Conservation (phyloP, 345 rosid species). For the Arabidopsis thaliana region DNA sequence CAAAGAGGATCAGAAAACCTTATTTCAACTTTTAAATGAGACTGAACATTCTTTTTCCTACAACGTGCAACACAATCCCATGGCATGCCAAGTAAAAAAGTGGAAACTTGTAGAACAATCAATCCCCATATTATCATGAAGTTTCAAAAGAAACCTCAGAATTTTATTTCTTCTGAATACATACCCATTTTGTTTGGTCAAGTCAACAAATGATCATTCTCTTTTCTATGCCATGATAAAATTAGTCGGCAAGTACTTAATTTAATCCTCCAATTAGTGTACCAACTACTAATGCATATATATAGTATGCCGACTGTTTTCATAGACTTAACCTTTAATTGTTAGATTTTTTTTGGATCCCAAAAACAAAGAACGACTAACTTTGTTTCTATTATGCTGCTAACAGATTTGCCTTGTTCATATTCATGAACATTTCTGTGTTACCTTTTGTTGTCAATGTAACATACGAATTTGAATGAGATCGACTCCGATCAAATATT, state of each 20-base stretch:
- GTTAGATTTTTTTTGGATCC: background rate
- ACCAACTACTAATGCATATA: background rate
- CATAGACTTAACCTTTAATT: background rate
- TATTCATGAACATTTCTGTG: background rate
- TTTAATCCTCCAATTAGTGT: background rate
- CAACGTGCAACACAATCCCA: slow-evolving; percentile 34
- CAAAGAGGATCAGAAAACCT: slow-evolving; percentile 28
- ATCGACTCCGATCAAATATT: background rate
- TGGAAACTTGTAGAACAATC: slow-evolving; percentile 26
- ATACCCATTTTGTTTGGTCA: slow-evolving; percentile 14
- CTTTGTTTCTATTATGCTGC: no score
- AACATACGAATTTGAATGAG: background rate
- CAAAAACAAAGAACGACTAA: background rate
- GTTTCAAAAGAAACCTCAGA: background rate
- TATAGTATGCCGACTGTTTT: slow-evolving; percentile 1
- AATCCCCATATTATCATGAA: background rate
- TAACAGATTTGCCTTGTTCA: background rate
- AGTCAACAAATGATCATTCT: slow-evolving; percentile 13
- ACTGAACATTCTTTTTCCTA: slow-evolving; percentile 13
- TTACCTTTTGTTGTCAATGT: background rate
- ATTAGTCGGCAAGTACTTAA: slow-evolving; percentile 22
- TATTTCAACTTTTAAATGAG: slow-evolving; percentile 22
- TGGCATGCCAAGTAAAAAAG: slow-evolving; percentile 3
- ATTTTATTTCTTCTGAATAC: background rate
- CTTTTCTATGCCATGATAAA: slow-evolving; percentile 2